phyloP scores from a whole-genome alignment of 2,329 filamentous ascomycete species.

The Dryadomyces quercivorus region DNA sequence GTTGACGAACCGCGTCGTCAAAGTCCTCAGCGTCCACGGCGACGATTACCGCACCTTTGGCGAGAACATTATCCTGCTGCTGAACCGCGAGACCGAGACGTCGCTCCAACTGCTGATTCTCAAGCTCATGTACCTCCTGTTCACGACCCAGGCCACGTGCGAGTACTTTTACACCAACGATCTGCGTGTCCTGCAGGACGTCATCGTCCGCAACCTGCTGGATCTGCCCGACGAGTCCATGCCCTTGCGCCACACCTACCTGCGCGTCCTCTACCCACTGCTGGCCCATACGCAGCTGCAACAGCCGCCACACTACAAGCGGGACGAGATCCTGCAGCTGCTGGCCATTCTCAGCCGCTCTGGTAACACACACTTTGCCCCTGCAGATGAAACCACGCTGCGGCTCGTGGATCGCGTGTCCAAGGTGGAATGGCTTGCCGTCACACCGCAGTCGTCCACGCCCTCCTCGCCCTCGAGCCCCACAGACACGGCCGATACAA shows the following conservation, averaged over 20 bases:
- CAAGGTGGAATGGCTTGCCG: conserved; percentile 52
- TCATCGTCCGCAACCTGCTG: conserved; percentile 92
- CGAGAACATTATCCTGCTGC: conserved; percentile 87
- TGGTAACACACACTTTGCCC: conserved; percentile 63
- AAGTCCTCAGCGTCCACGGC: conserved; percentile 72
- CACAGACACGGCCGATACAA: conserved; percentile 2
- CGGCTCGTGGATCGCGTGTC: conserved; percentile 64
- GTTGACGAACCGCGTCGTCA: conserved; percentile 87
- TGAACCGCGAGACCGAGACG: conserved; percentile 92
- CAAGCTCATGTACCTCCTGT: conserved; percentile 88
- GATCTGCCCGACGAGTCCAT: conserved; percentile 78
- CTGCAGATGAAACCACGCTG: conserved; percentile 67
- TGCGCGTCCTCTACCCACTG: conserved; percentile 82
- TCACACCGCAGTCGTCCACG: conserved; percentile 17
- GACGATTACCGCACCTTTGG: conserved; percentile 84
- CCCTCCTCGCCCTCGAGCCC: conserved; percentile 7
- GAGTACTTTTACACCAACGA: conserved; percentile 99
- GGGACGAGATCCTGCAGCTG: conserved; percentile 67
- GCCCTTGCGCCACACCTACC: conserved; percentile 78
- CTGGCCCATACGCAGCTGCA: conserved; percentile 84
- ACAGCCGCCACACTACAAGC: conserved; percentile 82
- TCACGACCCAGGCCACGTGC: conserved; percentile 81
- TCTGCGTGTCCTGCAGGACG: conserved; percentile 82
- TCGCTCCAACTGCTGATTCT: conserved; percentile 91
- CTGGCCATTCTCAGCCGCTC: conserved; percentile 58